Evolutionary conservation across 495 filamentous ascomycete species (phyloP).

Genomic region (Penicillium chermesinum): DNA sequence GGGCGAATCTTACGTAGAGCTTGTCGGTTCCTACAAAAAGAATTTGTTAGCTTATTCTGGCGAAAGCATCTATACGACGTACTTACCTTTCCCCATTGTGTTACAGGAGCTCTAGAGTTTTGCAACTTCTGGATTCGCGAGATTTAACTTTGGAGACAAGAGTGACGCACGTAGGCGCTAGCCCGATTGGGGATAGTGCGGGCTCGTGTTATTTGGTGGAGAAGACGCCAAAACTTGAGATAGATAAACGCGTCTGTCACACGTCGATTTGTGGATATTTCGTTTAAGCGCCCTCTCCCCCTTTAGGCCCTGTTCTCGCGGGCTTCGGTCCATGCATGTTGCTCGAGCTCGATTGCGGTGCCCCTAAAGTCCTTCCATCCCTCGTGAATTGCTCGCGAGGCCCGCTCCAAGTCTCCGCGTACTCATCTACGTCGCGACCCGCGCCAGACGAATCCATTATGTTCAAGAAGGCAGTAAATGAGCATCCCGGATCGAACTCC

Average conservation of each 20-base stretch:
- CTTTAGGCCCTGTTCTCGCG: neutral
- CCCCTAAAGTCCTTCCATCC: constrained; percentile 15
- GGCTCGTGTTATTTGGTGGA: neutral
- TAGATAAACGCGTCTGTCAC: constrained; percentile 3
- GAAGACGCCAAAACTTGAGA: neutral
- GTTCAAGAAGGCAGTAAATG: constrained; percentile 43
- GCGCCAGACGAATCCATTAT: constrained; percentile 22
- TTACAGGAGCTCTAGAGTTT: neutral
- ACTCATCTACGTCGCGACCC: constrained; percentile 23
- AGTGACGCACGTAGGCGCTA: constrained; percentile 21
- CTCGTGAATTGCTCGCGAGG: constrained; percentile 21
- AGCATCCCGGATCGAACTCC: constrained; percentile 29
- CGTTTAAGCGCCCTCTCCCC: neutral
- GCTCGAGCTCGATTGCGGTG: constrained; percentile 11
- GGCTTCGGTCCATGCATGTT: constrained; percentile 32
- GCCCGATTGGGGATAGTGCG: constrained; percentile 18
- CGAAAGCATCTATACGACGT: neutral
- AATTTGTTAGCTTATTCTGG: constrained; percentile 8
- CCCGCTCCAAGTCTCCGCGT: constrained; percentile 18
- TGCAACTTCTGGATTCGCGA: neutral
- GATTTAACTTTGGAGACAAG: constrained; percentile 8
- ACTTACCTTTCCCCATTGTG: constrained; percentile 56
- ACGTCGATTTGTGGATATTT: neutral
- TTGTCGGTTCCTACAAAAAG: constrained; percentile 56
- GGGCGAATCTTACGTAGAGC: constrained; percentile 57